Evolutionary conservation across 495 filamentous ascomycete genomes (phyloP), one percentile per base, ranked within the genome.

Genomic region (Endocarpon pusillum): DNA sequence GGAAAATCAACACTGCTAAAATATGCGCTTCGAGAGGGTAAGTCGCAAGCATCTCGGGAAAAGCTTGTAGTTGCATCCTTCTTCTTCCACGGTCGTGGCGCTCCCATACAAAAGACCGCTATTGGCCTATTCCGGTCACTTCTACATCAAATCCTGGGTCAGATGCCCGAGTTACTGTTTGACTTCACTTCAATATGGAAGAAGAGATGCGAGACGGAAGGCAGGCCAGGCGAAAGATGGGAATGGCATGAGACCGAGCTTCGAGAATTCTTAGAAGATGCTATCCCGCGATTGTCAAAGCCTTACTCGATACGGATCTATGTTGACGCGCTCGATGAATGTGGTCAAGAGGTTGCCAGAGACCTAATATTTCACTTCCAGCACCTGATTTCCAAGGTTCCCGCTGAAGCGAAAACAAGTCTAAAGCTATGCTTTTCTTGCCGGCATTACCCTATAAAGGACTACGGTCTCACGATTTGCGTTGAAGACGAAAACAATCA

Each of bases 1-100:
- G 62, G 62, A 12, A 67, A 65, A 36, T 65, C 62, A 16, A 52
- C 48, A 0, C n/a, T 56, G 0, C 59, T 62, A 49, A 62, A 59
- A 23, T 47, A 42, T 20, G 32, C 47, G 2, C 45, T 44, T 20
- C 33, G 43, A 32, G 22, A 49, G n/a, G n/a, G n/a, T 4, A 31
- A 39, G 2, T 35, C 28, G 32, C 9, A 32, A 15, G 9, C 9
- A 32, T 17, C 30, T 32, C 5, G 30, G 16, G 40, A 44, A n/a
- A 19, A 35, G n/a, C n/a, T n/a, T n/a, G n/a, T n/a, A n/a, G n/a
- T n/a, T n/a, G n/a, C n/a, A n/a, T 45, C 41, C 3, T 60, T 58
- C 38, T 57, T 58, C 35, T 53, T 58, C 31, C 40, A 54, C 17
- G 52, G 46, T 24, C 48, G 47, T 12, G 57, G 57, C n/a, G 35